Evolutionary conservation across 2,329 filamentous ascomycete species (phyloP).

Genomic region (Madurella fahalii): DNA sequence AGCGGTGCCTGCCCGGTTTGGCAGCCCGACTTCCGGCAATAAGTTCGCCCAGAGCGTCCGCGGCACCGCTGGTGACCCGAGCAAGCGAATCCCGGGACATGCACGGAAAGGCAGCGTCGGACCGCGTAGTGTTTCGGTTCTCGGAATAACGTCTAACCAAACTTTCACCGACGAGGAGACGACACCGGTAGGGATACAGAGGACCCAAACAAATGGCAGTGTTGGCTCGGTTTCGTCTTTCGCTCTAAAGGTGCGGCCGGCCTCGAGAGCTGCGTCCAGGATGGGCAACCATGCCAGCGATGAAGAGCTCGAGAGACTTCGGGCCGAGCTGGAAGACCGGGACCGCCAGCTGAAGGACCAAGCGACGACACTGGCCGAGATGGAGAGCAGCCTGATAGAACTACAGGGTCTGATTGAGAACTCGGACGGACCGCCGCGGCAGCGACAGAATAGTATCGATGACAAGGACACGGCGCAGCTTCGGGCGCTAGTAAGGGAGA

Average conservation of each 20-base stretch:
- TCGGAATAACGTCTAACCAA: constrained; percentile 44
- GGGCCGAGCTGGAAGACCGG: constrained; percentile 71
- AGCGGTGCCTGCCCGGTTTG: constrained; percentile 51
- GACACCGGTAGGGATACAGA: constrained; percentile 49
- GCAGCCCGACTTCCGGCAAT: constrained; percentile 54
- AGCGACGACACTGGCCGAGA: constrained; percentile 74
- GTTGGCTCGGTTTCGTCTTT: constrained; percentile 53
- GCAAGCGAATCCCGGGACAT: constrained; percentile 46
- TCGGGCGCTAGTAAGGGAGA: constrained; percentile 79
- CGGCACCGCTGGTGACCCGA: constrained; percentile 57
- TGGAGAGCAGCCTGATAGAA: constrained; percentile 84
- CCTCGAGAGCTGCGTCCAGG: constrained; percentile 42
- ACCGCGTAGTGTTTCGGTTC: constrained; percentile 56
- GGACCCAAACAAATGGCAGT: constrained; percentile 52
- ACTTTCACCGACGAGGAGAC: constrained; percentile 55
- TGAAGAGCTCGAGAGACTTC: constrained; percentile 70
- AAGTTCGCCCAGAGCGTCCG: constrained; percentile 63
- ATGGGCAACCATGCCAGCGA: constrained; percentile 45
- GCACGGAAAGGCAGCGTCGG: constrained; percentile 50
- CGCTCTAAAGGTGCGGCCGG: constrained; percentile 48
- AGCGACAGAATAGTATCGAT: constrained; percentile 47
- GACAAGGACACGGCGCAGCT: constrained; percentile 74
- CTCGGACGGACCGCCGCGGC: constrained; percentile 38
- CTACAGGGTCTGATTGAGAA: constrained; percentile 65
- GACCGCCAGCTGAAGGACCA: constrained; percentile 89